Conservation (phyloP, 306 rosid genomes). For the Castanopsis chinensis region DNA sequence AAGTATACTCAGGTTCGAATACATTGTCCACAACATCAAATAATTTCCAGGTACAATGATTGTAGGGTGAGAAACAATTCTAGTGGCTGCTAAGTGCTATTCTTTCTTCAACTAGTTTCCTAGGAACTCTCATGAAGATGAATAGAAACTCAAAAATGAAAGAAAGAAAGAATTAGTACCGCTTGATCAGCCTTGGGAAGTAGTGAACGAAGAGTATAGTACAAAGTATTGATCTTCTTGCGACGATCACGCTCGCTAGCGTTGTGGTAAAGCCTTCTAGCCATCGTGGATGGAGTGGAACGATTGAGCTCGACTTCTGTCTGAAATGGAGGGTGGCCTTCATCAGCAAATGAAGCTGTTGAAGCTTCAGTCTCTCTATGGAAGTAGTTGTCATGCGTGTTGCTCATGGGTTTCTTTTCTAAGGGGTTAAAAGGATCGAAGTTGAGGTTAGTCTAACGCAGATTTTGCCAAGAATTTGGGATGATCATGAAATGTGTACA, state of each 20-base stretch:
- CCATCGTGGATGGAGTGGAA: not conserved
- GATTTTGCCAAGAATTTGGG: too few species aligned
- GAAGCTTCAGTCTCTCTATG: not conserved
- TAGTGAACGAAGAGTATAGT: constrained; percentile 63
- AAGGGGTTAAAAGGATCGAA: constrained; percentile 15
- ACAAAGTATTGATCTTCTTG: constrained; percentile 63
- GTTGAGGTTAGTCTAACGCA: constrained; percentile 7
- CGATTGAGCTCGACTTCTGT: not conserved
- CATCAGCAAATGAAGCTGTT: not conserved
- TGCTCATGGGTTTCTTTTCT: constrained; percentile 1
- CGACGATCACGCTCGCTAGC: constrained; percentile 90
- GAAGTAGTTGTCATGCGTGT: not conserved
- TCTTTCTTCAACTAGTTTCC: not conserved
- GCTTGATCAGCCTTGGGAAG: constrained; percentile 55
- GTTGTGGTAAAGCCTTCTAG: constrained; percentile 69
- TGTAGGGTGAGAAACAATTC: not conserved
- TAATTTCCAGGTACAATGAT: not conserved
- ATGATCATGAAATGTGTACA: too few species aligned
- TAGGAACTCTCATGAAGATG: not conserved
- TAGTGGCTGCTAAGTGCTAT: not conserved
- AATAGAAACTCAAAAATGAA: not conserved
- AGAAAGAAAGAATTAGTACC: constrained; percentile 25
- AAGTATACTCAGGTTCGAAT: too few species aligned
- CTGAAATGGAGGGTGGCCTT: not conserved
- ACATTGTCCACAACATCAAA: too few species aligned